Evolutionary conservation across 78 protist species (phyloP), one percentile per base, ranked within the genome.

Genomic region (Andalucia godoyi): DNA sequence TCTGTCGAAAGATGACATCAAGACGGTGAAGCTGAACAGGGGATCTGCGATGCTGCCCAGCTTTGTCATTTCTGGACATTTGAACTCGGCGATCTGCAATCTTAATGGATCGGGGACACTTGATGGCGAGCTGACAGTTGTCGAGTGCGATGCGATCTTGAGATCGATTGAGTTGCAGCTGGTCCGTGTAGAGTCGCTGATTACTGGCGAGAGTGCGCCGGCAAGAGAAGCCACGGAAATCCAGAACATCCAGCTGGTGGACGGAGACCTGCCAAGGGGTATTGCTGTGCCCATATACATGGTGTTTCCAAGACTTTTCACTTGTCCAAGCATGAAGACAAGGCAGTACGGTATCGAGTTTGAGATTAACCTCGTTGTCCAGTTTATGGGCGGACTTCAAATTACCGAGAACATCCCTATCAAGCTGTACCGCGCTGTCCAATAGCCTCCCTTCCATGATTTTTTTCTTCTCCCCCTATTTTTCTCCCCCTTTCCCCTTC

Each of bases 291-390:
- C 94, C 37, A 33, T 91, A 12, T 68, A 79, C 74, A 89, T 91
- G 94, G 47, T 84, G 46, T 84, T 91, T 81, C 97, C 97, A n/a
- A 59, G 94, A 58, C 51, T 87, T 32, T 91, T 88, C 76, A 81
- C 90, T 15, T 84, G 88, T 53, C 76, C 86, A 0, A 55, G 89
- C 2, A 37, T 84, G 32, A 57, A 72, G 52, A 75, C 85, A 33
- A 15, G 38, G 13, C 54, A 72, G 37, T 88, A 86, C 73, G 77
- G 66, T 33, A 53, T 75, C 66, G 77, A 84, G 42, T 80, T 74
- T 46, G 85, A 83, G 51, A 71, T 88, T 17, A 86, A 86, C 68
- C 25, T 91, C 18, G 89, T 83, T 25, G 79, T 89, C 10, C 52
- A 78, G 71, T 52, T 89, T n/a, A 74, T 68, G 30, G 82, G 76